A percentile compares a stretch with the other conserved stretches of the same genome.
These are phyloP conservation scores for Hypoxylon cercidicola DNA, from an alignment of 495 filamentous ascomycete species.

Conservation along the genomic window DNA sequence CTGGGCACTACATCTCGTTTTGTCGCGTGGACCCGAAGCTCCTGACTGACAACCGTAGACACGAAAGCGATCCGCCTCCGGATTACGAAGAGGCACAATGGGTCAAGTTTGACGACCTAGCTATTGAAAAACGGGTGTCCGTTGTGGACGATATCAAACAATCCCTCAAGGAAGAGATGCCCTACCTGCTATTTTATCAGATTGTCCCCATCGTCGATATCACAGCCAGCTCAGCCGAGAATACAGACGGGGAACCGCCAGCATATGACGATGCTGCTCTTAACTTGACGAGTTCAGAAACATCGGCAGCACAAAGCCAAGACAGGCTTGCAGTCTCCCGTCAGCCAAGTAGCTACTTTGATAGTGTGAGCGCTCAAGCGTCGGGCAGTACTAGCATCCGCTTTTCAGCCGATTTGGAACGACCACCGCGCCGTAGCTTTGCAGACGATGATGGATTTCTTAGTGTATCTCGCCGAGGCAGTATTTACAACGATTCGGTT, in stretches of 20 bases:
- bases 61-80: slow-evolving; percentile 60
- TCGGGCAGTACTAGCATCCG: slow-evolving; percentile 52
- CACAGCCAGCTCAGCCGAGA: slow-evolving; percentile 61
- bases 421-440: slow-evolving; percentile 45
- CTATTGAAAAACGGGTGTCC: slow-evolving; percentile 67
- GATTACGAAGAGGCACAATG: slow-evolving; percentile 73
- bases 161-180: slow-evolving; percentile 81
- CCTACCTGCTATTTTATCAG: slow-evolving; percentile 95
- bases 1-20: slow-evolving; percentile 90
- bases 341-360: slow-evolving; percentile 56
- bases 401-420: slow-evolving; percentile 53
- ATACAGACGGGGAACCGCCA: slow-evolving; percentile 62
- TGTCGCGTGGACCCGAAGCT: slow-evolving; percentile 73
- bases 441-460: slow-evolving; percentile 52
- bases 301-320: slow-evolving; percentile 34
- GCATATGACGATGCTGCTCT: slow-evolving; percentile 65
- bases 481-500: slow-evolving; percentile 60
- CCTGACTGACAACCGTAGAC: slow-evolving; percentile 62
- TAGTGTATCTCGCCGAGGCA: slow-evolving; percentile 54
- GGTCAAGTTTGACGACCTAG: slow-evolving; percentile 91
- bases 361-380: slow-evolving; percentile 37
- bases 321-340: slow-evolving; percentile 45
- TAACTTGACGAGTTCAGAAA: slow-evolving; percentile 36
- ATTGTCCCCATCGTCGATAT: slow-evolving; percentile 86
- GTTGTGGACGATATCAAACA: slow-evolving; percentile 81